Evolutionary conservation across 768 basidiomycete genomes (phyloP).

Genomic region (Hysterangium stoloniferum): DNA sequence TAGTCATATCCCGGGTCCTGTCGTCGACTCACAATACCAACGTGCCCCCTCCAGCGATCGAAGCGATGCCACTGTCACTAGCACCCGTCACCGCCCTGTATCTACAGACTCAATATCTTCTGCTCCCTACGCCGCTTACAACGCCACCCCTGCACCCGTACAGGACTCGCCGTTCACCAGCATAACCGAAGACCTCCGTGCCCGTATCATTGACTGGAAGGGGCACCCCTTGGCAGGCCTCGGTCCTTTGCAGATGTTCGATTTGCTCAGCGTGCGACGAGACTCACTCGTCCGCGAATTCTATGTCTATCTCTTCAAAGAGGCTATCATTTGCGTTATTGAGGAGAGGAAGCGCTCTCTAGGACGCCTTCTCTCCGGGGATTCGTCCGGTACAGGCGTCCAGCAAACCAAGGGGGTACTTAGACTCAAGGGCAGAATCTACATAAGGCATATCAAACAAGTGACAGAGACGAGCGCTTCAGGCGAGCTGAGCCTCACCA

Average conservation of each 20-base stretch:
- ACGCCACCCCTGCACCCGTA: constrained; percentile 21
- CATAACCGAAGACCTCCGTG: constrained; percentile 83
- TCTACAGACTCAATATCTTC: constrained; percentile 19
- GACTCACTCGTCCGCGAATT: constrained; percentile 90
- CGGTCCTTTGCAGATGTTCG: constrained; percentile 87
- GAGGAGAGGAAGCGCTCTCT: constrained; percentile 89
- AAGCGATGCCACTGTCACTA: constrained; percentile 1
- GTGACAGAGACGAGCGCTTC: constrained; percentile 72
- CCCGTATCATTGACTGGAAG: constrained; percentile 94
- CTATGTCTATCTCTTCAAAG: constrained; percentile 93
- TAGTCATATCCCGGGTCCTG: constrained; percentile 42
- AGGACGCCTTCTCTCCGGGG: constrained; percentile 56
- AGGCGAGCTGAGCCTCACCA: constrained; percentile 88
- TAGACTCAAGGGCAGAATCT: constrained; percentile 90
- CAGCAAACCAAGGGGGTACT: constrained; percentile 57
- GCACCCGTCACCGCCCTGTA: constrained; percentile 16
- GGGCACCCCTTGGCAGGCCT: constrained; percentile 86
- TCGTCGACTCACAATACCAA: not conserved
- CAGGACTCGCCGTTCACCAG: constrained; percentile 65
- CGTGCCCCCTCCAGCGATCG: constrained; percentile 2
- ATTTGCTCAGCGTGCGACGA: constrained; percentile 80
- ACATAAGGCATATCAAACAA: constrained; percentile 87
- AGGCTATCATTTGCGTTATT: constrained; percentile 96
- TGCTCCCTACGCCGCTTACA: constrained; percentile 20
- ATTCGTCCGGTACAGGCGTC: constrained; percentile 33